Percentiles rank a stretch among this genome's conserved stretches.
These are phyloP conservation scores for Microcyclospora pomicola DNA, from an alignment of 2,329 filamentous ascomycete genomes.

Conservation along the genomic window DNA sequence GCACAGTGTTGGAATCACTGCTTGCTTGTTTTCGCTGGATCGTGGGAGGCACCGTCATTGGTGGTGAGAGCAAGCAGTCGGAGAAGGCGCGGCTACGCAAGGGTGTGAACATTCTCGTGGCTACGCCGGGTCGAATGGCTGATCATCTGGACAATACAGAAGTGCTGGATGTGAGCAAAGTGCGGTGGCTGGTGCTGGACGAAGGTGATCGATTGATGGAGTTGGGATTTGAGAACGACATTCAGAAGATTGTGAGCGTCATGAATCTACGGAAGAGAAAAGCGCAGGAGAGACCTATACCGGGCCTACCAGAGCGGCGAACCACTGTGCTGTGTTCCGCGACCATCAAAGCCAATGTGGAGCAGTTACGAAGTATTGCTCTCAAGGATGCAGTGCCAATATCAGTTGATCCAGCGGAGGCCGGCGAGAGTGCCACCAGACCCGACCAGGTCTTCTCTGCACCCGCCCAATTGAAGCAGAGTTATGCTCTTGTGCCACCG, in stretches of 20 bases:
- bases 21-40: slow-evolving; percentile 88
- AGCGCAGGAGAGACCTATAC: slow-evolving; percentile 46
- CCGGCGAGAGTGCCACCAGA: slow-evolving; percentile 27
- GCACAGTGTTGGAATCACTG: slow-evolving; percentile 69
- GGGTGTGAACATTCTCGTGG: slow-evolving; percentile 88
- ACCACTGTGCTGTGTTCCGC: slow-evolving; percentile 89
- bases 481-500: slow-evolving; percentile 72
- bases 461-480: slow-evolving; percentile 85
- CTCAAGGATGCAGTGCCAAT: slow-evolving; percentile 85
- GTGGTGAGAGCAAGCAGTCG: slow-evolving; percentile 59
- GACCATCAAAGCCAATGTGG: slow-evolving; percentile 95
- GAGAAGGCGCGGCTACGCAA: slow-evolving; percentile 92
- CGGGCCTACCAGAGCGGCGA: slow-evolving; percentile 57
- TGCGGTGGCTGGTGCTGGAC: slow-evolving; percentile 86
- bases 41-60: slow-evolving; percentile 72
- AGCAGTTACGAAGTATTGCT: slow-evolving; percentile 86
- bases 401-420: slow-evolving; percentile 47
- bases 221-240: slow-evolving; percentile 87
- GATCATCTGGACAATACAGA: slow-evolving; percentile 92
- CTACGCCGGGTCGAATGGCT: slow-evolving; percentile 77
- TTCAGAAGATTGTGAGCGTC: slow-evolving; percentile 71
- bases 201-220: slow-evolving; percentile 99
- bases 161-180: slow-evolving; percentile 72
- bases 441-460: slow-evolving; percentile 56
- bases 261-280: slow-evolving; percentile 54